phyloP scores from a whole-genome alignment of 2,329 filamentous ascomycete genomes.

The Xenosphaeropsis pyriputrescens region DNA sequence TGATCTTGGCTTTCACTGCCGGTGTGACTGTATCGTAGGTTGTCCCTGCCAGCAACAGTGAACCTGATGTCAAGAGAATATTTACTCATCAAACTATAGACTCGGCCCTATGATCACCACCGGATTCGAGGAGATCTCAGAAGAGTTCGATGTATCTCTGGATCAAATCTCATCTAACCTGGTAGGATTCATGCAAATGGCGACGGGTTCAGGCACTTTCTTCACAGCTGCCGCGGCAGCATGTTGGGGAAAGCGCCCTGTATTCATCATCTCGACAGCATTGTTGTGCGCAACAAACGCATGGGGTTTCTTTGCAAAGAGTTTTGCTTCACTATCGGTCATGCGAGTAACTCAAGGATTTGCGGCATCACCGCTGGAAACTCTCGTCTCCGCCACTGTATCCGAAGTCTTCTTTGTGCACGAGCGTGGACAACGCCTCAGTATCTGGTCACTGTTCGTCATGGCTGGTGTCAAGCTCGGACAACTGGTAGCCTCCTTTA shows the following conservation, averaged over 20 bases:
- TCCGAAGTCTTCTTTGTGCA: conserved; percentile 28
- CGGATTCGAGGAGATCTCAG: conserved; percentile 18
- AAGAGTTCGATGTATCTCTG: conserved; percentile 19
- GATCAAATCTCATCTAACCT: conserved; percentile 16
- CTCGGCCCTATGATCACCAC: conserved; percentile 21
- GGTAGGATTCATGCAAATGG: conserved; percentile 20
- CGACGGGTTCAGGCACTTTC: conserved; percentile 23
- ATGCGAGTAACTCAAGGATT: conserved; percentile 12
- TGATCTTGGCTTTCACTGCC: too few relatives aligned
- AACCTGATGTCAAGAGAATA: conserved; percentile 17
- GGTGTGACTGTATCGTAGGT: conserved; percentile 17
- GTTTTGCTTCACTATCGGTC: conserved; percentile 19
- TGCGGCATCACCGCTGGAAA: conserved; percentile 6
- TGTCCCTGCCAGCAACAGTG: conserved; percentile 4
- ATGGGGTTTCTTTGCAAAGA: conserved; percentile 20
- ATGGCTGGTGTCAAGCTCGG: conserved; percentile 26
- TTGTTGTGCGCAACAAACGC: conserved; percentile 19
- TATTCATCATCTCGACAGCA: conserved; percentile 18
- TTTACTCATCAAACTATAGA: conserved; percentile 14
- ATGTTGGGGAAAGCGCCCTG: conserved; percentile 9
- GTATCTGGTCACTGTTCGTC: conserved; percentile 25
- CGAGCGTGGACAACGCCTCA: conserved; percentile 23
- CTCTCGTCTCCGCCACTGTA: conserved; percentile 19
- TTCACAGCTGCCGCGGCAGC: conserved; percentile 23
- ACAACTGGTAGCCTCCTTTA: conserved; percentile 21